Base-by-base conservation (phyloP, 2,329 filamentous ascomycete genomes). In the Aspergillus sclerotialis region DNA sequence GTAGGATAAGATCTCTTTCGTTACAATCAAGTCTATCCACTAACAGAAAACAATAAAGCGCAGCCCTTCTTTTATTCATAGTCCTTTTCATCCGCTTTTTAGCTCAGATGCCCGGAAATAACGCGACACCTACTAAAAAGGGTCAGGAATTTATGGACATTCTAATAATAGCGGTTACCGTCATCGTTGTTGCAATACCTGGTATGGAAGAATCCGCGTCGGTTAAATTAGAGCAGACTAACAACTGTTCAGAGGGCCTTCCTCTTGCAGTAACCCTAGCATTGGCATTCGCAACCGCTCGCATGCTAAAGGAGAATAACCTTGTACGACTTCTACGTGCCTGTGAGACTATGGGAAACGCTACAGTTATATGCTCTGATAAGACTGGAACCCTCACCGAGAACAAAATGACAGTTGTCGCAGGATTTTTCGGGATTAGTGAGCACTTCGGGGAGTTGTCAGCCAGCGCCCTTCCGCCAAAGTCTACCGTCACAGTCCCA, bases 251-350 rank as follows among this genome's bases (percentile, higher is more conserved):
- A 24, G 83, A 87, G 56, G 82, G 82, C 12, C 67, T 86, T 2
- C 81, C 82, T 0, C 79, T 86, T 33, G 80, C 78, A 1, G 67
- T 85, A 19, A 82, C 81, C 0, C 75, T 80, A 1, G 82, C 79
- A 7, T 67, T 89, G 41, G 88, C 84, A 1, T 87, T 88, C 44
- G 79, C 79, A 3, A 83, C 84, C 13, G 82, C 80, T 42, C 73
- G 83, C 43, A 88, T 89, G 84, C 74, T 74, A 44, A 76, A 80
- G 57, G 79, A 84, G 58, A 82, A 82, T 47, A 79, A 88, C 30
- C 69, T 89, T 5, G 87, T 82, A 70, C 89, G 88, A 62, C 85
- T 80, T 0, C 68, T 89, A 28, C 82, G 84, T 58, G 87, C 84
- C 0, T 82, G 87, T 0, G 84, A 88, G 58, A 88, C 82, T 0